Conservation (phyloP, 176 grass and related monocot genomes). For the Eragrostis nindensis region DNA sequence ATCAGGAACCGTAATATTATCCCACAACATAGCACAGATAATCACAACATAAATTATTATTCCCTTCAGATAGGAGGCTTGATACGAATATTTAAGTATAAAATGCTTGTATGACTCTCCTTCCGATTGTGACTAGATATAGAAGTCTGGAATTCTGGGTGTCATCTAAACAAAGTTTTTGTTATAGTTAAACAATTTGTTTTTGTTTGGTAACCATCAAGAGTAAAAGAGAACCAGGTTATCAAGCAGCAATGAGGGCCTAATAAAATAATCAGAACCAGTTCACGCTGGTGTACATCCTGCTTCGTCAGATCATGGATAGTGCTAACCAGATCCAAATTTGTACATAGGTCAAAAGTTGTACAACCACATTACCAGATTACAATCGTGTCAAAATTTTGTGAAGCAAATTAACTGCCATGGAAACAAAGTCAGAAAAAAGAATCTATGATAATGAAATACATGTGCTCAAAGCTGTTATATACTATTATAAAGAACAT, state of each 20-base stretch:
- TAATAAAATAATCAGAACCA: not conserved
- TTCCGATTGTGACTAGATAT: not conserved
- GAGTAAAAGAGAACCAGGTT: no score
- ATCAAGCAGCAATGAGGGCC: not conserved
- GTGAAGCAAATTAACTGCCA: not conserved
- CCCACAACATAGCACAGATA: not conserved
- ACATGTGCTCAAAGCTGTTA: not conserved
- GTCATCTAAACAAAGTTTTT: no score
- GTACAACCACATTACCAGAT: not conserved
- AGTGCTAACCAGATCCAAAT: not conserved
- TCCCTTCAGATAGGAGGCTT: not conserved
- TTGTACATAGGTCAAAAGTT: not conserved
- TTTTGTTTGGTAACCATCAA: not conserved
- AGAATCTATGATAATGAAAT: not conserved
- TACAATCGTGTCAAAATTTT: not conserved
- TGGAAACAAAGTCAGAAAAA: not conserved
- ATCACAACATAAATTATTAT: not conserved
- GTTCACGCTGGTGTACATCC: not conserved
- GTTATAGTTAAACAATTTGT: no score
- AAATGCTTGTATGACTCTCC: no score
- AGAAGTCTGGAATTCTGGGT: not conserved
- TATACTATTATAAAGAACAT: not conserved
- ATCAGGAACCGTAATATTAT: not conserved
- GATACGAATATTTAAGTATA: not conserved
- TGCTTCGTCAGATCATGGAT: not conserved